These are phyloP conservation scores for Zymoseptoria tritici DNA, from an alignment of 2,329 filamentous ascomycete genomes.

Conservation along the genomic window DNA sequence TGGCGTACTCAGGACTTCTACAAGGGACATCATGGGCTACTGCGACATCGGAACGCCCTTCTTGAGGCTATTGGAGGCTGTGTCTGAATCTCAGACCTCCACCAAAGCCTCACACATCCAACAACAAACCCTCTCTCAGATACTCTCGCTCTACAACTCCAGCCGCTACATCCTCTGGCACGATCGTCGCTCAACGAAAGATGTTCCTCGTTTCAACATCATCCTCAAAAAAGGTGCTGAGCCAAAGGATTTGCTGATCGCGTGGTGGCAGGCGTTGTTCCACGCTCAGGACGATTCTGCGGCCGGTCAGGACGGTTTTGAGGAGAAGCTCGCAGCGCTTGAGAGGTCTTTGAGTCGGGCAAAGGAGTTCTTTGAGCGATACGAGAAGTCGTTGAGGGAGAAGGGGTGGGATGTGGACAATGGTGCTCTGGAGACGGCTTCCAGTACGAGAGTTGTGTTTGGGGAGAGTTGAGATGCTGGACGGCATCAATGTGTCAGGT, in stretches of 20 bases:
- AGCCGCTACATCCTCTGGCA: conserved; percentile 54
- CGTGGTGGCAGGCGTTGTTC: conserved; percentile 54
- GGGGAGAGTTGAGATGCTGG: not conserved
- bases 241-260: conserved; percentile 47
- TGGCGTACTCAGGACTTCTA: conserved; percentile 53
- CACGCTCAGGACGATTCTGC: not conserved
- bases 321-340: conserved; percentile 34
- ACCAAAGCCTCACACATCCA: conserved; percentile 17
- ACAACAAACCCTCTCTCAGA: conserved; percentile 27
- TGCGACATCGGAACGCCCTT: conserved; percentile 45
- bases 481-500: too few species aligned
- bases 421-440: conserved; percentile 58
- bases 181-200: conserved; percentile 29
- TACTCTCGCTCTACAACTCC: conserved; percentile 44
- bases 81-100: conserved; percentile 22
- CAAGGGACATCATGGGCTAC: conserved; percentile 42
- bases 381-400: conserved; percentile 36
- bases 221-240: conserved; percentile 54
- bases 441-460: conserved; percentile 36
- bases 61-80: conserved; percentile 14
- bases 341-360: conserved; percentile 35
- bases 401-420: conserved; percentile 61
- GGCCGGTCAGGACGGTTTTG: not conserved
- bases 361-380: conserved; percentile 38
- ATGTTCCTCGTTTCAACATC: conserved; percentile 39